Percentiles rank a stretch among this genome's conserved stretches.
phyloP scores from a whole-genome alignment of 345 rosid genomes.

The Hirschfeldia incana region DNA sequence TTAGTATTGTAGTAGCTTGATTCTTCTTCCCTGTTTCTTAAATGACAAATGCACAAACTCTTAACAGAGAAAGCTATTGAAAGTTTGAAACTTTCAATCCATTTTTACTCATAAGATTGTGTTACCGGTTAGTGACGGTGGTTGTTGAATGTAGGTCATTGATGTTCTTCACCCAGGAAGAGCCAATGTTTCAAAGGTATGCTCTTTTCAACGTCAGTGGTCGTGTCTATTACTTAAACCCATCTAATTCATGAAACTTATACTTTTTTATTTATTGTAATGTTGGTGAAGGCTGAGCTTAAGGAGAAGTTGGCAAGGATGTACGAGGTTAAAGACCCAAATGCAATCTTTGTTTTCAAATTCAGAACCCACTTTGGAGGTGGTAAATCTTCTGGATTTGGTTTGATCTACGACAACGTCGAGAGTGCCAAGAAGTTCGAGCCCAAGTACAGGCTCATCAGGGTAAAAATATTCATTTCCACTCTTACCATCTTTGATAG shows the following conservation, averaged over 20 bases:
- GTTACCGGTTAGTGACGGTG: not conserved
- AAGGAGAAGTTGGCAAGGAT: constrained; percentile 78
- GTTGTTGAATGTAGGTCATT: constrained; percentile 53
- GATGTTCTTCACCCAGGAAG: constrained; percentile 97
- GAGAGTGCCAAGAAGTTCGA: constrained; percentile 91
- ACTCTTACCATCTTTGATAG: not conserved
- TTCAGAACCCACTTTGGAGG: constrained; percentile 97
- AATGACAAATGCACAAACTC: not conserved
- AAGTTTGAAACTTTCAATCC: not conserved
- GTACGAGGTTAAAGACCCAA: constrained; percentile 87
- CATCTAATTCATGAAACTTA: no score
- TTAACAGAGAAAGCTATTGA: not conserved
- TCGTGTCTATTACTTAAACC: no score
- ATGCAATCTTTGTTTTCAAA: constrained; percentile 88
- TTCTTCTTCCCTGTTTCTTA: not conserved
- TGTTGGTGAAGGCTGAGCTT: constrained; percentile 57
- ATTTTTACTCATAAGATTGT: not conserved
- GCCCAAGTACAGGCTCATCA: constrained; percentile 93
- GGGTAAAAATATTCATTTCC: constrained; percentile 50
- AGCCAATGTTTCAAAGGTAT: constrained; percentile 90
- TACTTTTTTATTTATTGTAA: no score
- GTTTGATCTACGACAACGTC: constrained; percentile 84
- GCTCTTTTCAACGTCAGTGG: not conserved
- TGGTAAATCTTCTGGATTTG: constrained; percentile 95
- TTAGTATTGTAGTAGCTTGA: no score